phyloP scores from a whole-genome alignment of 371 early-diverging fungal genomes.

The Phascolomyces articulosus region DNA sequence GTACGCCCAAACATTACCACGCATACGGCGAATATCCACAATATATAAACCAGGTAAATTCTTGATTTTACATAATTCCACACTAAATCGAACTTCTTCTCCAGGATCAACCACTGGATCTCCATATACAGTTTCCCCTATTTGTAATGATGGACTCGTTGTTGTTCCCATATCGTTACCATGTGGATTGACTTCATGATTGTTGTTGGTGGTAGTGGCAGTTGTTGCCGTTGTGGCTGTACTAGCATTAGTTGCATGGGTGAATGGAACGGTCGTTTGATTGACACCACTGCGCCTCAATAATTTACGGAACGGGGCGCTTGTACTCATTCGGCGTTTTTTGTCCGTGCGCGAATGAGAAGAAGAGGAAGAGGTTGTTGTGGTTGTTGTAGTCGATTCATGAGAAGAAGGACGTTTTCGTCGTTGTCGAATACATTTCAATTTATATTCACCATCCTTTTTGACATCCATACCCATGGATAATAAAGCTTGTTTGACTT shows the following conservation, averaged over 20 bases:
- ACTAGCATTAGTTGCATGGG: background rate
- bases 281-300: constrained; percentile 31
- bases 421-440: constrained; percentile 67
- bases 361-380: background rate
- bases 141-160: constrained; percentile 1
- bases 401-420: constrained; percentile 39
- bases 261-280: background rate
- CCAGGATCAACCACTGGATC: constrained; percentile 86
- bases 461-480: constrained; percentile 75
- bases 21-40: constrained; percentile 87
- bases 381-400: background rate
- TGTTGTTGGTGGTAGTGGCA: too few species aligned
- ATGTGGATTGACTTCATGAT: too few species aligned
- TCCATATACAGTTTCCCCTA: constrained; percentile 75
- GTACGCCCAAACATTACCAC: constrained; percentile 94
- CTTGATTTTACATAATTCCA: constrained; percentile 90
- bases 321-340: constrained; percentile 17
- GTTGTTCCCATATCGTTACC: background rate
- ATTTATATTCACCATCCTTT: constrained; percentile 74
- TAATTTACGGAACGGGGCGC: constrained; percentile 27
- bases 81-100: constrained; percentile 84
- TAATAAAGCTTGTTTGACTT: constrained; percentile 66
- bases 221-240: background rate
- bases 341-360: constrained; percentile 13
- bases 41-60: constrained; percentile 87